Evolutionary conservation across 371 early-diverging fungal species (phyloP).

Genomic region (Syncephalastrum monosporum): DNA sequence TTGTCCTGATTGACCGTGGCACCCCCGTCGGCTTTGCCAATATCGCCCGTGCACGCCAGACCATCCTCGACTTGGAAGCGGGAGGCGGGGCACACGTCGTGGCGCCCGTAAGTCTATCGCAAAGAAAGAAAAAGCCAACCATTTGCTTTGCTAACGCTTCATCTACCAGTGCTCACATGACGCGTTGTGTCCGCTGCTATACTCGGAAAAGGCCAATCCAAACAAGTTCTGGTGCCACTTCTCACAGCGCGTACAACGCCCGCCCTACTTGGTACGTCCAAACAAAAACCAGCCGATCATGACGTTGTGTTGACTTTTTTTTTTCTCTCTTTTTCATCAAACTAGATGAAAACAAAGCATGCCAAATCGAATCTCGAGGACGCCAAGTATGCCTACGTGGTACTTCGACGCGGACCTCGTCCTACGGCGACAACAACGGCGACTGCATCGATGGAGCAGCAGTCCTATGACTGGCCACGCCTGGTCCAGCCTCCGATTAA

Average conservation of each 20-base stretch:
- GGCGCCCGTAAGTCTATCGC: slow-evolving; percentile 59
- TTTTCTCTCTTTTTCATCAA: background rate
- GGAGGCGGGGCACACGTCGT: slow-evolving; percentile 51
- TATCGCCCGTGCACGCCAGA: slow-evolving; percentile 72
- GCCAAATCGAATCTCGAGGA: slow-evolving; percentile 72
- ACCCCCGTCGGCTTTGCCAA: slow-evolving; percentile 76
- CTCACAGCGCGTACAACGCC: slow-evolving; percentile 78
- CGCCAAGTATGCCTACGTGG: slow-evolving; percentile 76
- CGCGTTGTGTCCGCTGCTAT: slow-evolving; percentile 65
- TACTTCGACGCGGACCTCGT: slow-evolving; percentile 68
- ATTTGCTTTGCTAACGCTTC: background rate
- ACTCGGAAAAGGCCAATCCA: slow-evolving; percentile 42
- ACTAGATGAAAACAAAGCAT: slow-evolving; percentile 72
- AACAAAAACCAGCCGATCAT: background rate
- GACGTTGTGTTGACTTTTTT: background rate
- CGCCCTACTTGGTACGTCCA: slow-evolving; percentile 55
- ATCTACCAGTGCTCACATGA: slow-evolving; percentile 75
- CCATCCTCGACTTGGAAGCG: slow-evolving; percentile 54
- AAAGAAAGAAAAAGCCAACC: background rate
- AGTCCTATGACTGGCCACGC: slow-evolving; percentile 72
- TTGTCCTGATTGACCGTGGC: slow-evolving; percentile 87
- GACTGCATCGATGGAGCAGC: slow-evolving; percentile 22
- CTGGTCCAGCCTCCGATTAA: slow-evolving; percentile 74
- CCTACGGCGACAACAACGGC: slow-evolving; percentile 26
- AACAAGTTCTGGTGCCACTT: slow-evolving; percentile 79